Conservation (phyloP, 306 rosid genomes). For the Citrullus colocynthis region DNA sequence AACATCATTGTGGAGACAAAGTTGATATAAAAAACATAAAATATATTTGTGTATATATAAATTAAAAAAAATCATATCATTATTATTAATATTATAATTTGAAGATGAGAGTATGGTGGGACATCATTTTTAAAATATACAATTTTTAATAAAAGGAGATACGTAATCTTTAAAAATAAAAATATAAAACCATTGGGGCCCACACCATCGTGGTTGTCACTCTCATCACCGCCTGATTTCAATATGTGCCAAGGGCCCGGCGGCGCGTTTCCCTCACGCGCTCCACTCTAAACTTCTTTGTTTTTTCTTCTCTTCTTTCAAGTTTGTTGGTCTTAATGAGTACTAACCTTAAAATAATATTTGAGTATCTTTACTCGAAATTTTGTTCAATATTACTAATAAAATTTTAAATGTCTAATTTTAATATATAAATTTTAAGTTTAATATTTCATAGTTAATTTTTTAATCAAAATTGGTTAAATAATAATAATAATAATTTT, state of each 20-base stretch:
- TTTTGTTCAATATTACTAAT: too few relatives aligned
- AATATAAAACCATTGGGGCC: not conserved
- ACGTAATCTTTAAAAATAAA: constrained; percentile 1
- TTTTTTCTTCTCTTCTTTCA: too few relatives aligned
- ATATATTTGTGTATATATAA: not conserved
- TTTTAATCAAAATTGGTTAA: too few relatives aligned
- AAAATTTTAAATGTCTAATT: too few relatives aligned
- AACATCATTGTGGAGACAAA: constrained; percentile 4
- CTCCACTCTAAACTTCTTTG: not conserved
- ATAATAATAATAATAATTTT: too few relatives aligned
- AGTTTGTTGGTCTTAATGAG: too few relatives aligned
- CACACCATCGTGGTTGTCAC: constrained; percentile 6
- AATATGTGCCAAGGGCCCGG: constrained; percentile 5
- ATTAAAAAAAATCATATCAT: not conserved
- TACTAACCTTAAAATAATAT: too few relatives aligned
- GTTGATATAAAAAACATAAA: not conserved
- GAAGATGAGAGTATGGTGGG: constrained; percentile 4
- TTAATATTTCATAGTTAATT: too few relatives aligned
- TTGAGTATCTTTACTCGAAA: too few relatives aligned
- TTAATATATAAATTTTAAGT: too few relatives aligned
- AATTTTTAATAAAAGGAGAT: not conserved
- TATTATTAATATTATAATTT: not conserved
- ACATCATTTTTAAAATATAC: not conserved
- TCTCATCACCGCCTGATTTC: constrained; percentile 1
- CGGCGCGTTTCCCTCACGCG: not conserved